Base-by-base conservation (phyloP, 176 grass and related monocot species). In the Dactylis glomerata region DNA sequence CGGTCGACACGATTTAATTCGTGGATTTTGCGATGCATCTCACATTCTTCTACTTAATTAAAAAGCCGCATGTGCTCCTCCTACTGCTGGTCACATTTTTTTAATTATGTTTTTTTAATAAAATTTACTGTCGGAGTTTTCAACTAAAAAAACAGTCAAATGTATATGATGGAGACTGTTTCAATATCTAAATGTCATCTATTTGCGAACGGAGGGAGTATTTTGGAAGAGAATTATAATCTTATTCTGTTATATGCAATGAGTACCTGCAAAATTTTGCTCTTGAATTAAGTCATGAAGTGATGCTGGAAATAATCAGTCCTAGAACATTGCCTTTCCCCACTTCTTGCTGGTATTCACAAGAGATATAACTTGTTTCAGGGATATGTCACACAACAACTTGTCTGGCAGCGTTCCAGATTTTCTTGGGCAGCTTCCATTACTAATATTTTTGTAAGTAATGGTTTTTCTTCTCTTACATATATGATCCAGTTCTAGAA, bases 321-420 rank as follows among this genome's bases (percentile, higher is more conserved):
- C 59, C 40, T 37, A 3, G 61, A 80, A 30, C 49, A 15, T 80
- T 20, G 8, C 23, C 41, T 72, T n/a, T 27, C 79, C 44, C 30
- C 8, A 51, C 26, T 68, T 37, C 5, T 68, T 68, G 16, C 44
- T 51, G 52, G 20, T 54, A 7, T 73, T 6, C 32, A 56, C 46
- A 56, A 31, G 13, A 66, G 28, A 6, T 83, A 36, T 75, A 46
- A 88, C 38, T 24, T 57, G 45, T 91, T 79, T 61, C 86, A 95
- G 88, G 46, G 83, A 95, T 88, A 88, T 95, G 26, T 90, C 88
- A 76, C 56, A 88, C 69, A 95, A 95, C 71, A 91, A 89, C 50
- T 84, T 92, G 65, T 87, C 81, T 41, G 93, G 90, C 3, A 13
- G 37, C 46, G 87, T 96, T 86, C 91, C 88, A 76, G 62, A 89